Evolutionary conservation across 345 rosid genomes (phyloP), one percentile per base, ranked within the genome.

Genomic region (Gossypium raimondii): DNA sequence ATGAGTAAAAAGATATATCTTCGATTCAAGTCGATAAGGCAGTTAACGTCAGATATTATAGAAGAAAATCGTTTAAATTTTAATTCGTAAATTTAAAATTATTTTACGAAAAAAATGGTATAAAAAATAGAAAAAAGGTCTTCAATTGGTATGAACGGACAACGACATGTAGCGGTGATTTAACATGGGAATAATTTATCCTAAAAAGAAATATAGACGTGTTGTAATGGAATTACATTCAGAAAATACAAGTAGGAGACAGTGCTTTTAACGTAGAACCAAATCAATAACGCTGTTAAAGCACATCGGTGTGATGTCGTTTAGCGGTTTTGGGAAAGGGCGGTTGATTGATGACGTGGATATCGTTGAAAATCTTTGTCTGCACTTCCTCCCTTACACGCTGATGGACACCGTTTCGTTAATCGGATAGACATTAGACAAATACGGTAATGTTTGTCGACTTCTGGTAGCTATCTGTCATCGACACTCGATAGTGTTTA

Each of bases 1-100:
- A 34, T 6, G 1, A 34, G 1, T 34, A 34, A 0, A 34, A 5
- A 0, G 2, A 34, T 0, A 34, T 34, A 1, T 5, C 0, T 34
- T 34, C 6, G 1, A 34, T 5, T 0, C 0, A 34, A 34, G 0
- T 34, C 7, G 1, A 34, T 34, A 5, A 34, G 0, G 5, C 0
- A 4, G 0, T 34, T 5, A 5, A 34, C 6, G 0, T 34, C 1
- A 5, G 7, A 34, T 0, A 5, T 5, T 1, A 0, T 0, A 1
- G 1, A 34, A 34, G 0, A 34, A 34, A 34, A 34, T 0, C 0
- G 0, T 34, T 5, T 34, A 4, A 0, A 5, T 34, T 29, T 34
- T 5, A 1, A 5, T 34, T 34, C 1, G 0, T 34, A 34, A 34
- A 34, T 34, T 34, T 5, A 4, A 34, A 4, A 0, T 34, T 34